Conservation (phyloP, 2,329 filamentous ascomycete genomes). For the Neonectria ditissima region DNA sequence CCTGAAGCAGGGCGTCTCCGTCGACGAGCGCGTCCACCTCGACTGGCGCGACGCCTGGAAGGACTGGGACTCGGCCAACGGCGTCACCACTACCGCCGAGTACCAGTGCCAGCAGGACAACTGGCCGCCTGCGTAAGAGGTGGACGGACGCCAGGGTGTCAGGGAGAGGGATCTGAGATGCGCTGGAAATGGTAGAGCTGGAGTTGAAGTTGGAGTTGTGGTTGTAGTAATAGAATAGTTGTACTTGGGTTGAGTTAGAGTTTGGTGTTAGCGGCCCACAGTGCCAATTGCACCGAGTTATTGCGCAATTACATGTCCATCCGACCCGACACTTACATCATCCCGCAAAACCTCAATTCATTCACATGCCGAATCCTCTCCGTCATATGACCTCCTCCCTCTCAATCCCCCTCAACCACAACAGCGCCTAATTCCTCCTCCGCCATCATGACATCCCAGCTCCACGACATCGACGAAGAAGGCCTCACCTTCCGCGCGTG, state of each 20-base stretch:
- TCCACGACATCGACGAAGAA: conserved; percentile 46
- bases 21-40: background rate
- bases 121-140: background rate
- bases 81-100: background rate
- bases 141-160: background rate
- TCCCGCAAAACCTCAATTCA: background rate
- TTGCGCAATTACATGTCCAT: too few relatives aligned
- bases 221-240: background rate
- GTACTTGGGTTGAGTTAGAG: background rate
- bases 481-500: conserved; percentile 51
- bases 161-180: background rate
- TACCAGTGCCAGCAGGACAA: background rate
- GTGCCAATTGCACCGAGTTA: background rate
- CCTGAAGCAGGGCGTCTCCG: conserved; percentile 16
- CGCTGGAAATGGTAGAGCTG: background rate
- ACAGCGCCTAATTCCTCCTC: background rate
- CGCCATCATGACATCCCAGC: conserved; percentile 29
- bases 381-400: background rate
- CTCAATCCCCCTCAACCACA: background rate
- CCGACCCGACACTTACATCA: conserved; percentile 1
- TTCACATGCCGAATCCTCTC: background rate
- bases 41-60: conserved; percentile 9
- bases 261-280: background rate
- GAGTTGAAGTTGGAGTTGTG: too few relatives aligned
- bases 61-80: background rate